Conservation (phyloP, 495 filamentous ascomycete genomes). For the Penicillium bovifimosum region DNA sequence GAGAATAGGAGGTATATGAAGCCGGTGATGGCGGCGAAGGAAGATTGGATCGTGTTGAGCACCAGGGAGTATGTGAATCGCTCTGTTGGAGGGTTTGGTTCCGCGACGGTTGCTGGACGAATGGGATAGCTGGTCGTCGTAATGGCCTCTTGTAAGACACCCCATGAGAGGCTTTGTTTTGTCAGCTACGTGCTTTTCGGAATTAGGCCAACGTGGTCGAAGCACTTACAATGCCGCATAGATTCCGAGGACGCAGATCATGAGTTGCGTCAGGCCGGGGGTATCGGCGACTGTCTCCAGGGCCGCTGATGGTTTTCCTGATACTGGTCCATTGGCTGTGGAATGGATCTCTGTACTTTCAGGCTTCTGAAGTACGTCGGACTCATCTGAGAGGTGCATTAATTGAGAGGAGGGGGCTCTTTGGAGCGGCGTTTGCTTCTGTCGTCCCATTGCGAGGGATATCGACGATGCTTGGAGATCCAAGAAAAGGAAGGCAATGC, state of each 20-base stretch:
- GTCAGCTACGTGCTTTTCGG: conserved; percentile 10
- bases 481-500: conserved; percentile 1
- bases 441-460: conserved; percentile 56
- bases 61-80: conserved; percentile 90
- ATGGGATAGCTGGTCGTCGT: conserved; percentile 80
- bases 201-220: background rate
- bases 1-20: conserved; percentile 72
- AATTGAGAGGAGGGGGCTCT: conserved; percentile 62
- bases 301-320: conserved; percentile 22
- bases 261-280: conserved; percentile 62
- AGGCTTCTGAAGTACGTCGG: conserved; percentile 23
- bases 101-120: conserved; percentile 31
- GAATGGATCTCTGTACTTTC: conserved; percentile 10
- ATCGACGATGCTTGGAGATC: background rate
- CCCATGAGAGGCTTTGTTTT: conserved; percentile 78
- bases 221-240: conserved; percentile 85
- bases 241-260: conserved; percentile 86
- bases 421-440: conserved; percentile 64
- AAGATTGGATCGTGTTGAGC: conserved; percentile 91
- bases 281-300: conserved; percentile 30
- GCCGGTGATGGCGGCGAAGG: conserved; percentile 77
- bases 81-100: conserved; percentile 51
- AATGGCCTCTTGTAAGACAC: conserved; percentile 92
- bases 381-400: conserved; percentile 34
- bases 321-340: conserved; percentile 36